Base-by-base conservation (phyloP, 148 eudicot species). In the Rhododendron kiyosumense region DNA sequence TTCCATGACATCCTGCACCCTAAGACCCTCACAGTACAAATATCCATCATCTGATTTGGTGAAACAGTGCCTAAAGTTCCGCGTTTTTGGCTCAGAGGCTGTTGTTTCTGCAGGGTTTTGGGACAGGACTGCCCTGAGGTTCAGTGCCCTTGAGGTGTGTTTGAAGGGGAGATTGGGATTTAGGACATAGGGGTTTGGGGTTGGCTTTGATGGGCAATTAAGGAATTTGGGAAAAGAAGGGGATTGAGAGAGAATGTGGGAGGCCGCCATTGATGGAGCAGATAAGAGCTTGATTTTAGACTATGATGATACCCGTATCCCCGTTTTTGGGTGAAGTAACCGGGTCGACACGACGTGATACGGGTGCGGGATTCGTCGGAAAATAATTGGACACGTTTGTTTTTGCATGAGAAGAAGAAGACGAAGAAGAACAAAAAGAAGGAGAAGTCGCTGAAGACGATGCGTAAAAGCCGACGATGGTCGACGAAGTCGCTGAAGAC, bases 21-120 rank as follows among this genome's bases (percentile, higher is more conserved):
- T 94, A 84, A 90, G 73, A 24, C 91, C 96, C 90, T 95, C 99
- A 83, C 96, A 94, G 61, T 92, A 95, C 93, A 96, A 92, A 85
- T 86, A 93, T 71, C 98, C 99, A 92, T 96, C 98, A 41, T 89
- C 93, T 4, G 74, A 51, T 90, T 95, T 95, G n/a, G 86, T 52
- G 82, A 94, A 96, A 86, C 92, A 92, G 69, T 92, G 94, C 76
- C 87, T 67, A 77, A 93, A 89, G 49, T 49, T 61, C n/a, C 30
- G 81, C 81, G 52, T 3, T 11, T 34, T 13, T 52, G 52, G 6
- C n/a, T 76, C 81, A 22, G 67, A n/a, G 81, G 87, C 67, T 18
- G 75, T 15, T 22, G 88, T 87, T 87, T 89, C 51, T 57, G 88
- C 4, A 26, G 87, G 88, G 85, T 61, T 88, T 84, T 88, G 86